These are phyloP conservation scores for Curvularia spicifera DNA, from an alignment of 2,329 filamentous ascomycete species.

Conservation along the genomic window DNA sequence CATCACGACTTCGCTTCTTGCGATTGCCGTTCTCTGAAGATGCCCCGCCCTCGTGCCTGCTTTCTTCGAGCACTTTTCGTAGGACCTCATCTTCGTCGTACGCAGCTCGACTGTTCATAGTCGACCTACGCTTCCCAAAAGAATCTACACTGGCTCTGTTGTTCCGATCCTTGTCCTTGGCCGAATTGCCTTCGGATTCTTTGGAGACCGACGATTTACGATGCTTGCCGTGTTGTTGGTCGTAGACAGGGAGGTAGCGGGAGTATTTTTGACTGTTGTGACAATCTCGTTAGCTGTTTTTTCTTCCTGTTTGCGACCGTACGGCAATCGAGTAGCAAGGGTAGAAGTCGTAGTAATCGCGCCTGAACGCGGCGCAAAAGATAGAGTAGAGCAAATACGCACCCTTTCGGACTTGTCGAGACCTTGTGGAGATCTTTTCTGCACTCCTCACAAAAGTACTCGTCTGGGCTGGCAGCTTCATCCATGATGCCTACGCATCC, in stretches of 20 bases:
- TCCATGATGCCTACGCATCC: constrained; percentile 97
- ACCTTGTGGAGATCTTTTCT: constrained; percentile 90
- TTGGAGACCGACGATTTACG: constrained; percentile 71
- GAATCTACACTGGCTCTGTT: constrained; percentile 61
- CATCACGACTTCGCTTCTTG: constrained; percentile 85
- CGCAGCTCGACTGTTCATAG: constrained; percentile 95
- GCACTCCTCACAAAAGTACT: constrained; percentile 98
- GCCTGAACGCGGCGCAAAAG: constrained; percentile 18
- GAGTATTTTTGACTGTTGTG: constrained; percentile 65
- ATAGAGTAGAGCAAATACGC: constrained; percentile 51
- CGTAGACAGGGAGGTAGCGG: constrained; percentile 66
- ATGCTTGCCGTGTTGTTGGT: constrained; percentile 59
- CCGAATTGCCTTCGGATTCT: constrained; percentile 62
- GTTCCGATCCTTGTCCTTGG: constrained; percentile 63
- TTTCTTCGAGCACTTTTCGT: constrained; percentile 89
- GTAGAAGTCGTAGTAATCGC: background rate
- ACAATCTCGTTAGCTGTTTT: constrained; percentile 10
- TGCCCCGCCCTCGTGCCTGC: constrained; percentile 76
- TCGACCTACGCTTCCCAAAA: constrained; percentile 83
- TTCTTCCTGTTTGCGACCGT: background rate
- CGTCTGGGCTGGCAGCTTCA: constrained; percentile 88
- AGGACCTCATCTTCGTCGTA: constrained; percentile 95
- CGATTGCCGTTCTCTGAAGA: constrained; percentile 63
- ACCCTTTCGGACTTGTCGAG: constrained; percentile 83
- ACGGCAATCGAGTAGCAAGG: background rate